Conservation (phyloP, 2,329 filamentous ascomycete species). For the Atkinsonella hypoxylon region DNA sequence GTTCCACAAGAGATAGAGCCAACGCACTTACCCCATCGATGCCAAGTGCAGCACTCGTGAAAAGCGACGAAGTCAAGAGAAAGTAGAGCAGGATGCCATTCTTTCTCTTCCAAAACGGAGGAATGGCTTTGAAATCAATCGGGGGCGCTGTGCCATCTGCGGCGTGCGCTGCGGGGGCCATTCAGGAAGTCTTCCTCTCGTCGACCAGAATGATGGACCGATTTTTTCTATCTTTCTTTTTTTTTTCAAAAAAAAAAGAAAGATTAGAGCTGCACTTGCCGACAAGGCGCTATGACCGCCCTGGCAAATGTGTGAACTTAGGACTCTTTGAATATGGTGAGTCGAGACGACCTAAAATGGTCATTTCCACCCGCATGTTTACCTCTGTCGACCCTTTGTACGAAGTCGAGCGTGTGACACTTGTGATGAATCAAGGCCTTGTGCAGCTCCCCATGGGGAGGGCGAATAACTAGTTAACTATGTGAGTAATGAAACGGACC, state of each 20-base stretch:
- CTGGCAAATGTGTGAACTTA: background rate
- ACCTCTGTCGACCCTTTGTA: background rate
- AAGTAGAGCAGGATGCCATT: conserved; percentile 32
- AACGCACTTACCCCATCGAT: conserved; percentile 26
- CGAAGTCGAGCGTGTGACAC: background rate
- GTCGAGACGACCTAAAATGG: background rate
- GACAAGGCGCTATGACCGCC: background rate
- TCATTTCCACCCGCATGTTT: background rate
- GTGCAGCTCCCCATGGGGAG: background rate
- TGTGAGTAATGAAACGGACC: too few species aligned
- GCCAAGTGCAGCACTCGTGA: conserved; percentile 28
- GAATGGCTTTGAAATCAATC: conserved; percentile 18
- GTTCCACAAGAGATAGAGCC: background rate
- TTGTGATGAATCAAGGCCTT: background rate
- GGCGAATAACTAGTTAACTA: too few species aligned
- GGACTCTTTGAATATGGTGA: background rate
- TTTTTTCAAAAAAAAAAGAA: too few species aligned
- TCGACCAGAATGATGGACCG: background rate
- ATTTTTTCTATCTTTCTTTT: background rate
- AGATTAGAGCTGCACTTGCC: background rate
- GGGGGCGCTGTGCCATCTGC: conserved; percentile 19
- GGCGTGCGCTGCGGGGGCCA: conserved; percentile 21
- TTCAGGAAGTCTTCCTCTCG: conserved; percentile 4
- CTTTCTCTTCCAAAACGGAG: conserved; percentile 25
- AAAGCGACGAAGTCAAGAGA: conserved; percentile 28